These are phyloP conservation scores for Aspergillus sergii DNA, from an alignment of 2,329 filamentous ascomycete genomes.

Conservation along the genomic window DNA sequence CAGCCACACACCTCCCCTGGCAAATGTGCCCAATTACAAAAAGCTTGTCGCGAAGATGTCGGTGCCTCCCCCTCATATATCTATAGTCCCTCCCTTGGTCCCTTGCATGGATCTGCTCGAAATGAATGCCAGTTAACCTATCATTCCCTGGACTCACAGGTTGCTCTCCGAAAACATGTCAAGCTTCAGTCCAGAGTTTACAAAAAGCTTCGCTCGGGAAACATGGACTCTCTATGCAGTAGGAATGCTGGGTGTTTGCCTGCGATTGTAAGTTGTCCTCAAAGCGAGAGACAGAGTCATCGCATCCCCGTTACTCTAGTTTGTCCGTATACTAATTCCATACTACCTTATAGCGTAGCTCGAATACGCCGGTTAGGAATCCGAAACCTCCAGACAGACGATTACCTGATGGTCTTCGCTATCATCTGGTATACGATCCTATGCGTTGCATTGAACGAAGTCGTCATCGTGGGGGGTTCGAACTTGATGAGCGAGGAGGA, in stretches of 20 bases:
- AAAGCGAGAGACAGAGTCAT: conserved; percentile 13
- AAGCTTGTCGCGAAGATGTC: conserved; percentile 3
- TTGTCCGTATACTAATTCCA: conserved; percentile 2
- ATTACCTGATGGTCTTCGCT: conserved; percentile 59
- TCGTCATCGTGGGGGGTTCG: conserved; percentile 58
- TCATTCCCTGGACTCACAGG: conserved; percentile 17
- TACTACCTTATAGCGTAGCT: conserved; percentile 34
- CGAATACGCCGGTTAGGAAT: conserved; percentile 49
- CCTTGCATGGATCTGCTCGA: conserved; percentile 1
- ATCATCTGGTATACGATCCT: conserved; percentile 60
- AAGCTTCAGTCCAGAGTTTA: conserved; percentile 31
- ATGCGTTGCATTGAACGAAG: conserved; percentile 56
- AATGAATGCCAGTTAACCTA: conserved; percentile 12
- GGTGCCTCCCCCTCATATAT: conserved; percentile 2
- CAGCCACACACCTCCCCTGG: neutral
- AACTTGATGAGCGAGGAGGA: conserved; percentile 61
- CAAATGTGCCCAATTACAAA: neutral
- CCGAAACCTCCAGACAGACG: conserved; percentile 56
- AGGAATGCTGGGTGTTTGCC: conserved; percentile 38
- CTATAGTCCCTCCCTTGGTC: conserved; percentile 1
- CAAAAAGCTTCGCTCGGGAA: conserved; percentile 33
- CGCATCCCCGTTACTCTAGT: neutral
- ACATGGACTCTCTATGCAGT: conserved; percentile 47
- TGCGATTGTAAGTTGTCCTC: conserved; percentile 42
- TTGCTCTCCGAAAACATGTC: conserved; percentile 30